phyloP scores from a whole-genome alignment of 108 stramenopile species.

The Cyclotella distinguenda region DNA sequence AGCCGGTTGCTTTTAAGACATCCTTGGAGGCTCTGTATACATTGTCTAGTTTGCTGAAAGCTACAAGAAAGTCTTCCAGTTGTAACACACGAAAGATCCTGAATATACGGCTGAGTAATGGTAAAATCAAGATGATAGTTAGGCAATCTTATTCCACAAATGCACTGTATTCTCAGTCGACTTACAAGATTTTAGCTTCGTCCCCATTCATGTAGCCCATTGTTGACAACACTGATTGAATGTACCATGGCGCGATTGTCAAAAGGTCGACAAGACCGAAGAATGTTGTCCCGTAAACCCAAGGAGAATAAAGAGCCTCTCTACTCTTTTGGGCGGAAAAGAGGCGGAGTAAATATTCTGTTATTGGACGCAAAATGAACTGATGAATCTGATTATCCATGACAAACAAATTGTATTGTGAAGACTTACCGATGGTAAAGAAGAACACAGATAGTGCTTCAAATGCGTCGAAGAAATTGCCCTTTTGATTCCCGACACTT shows the following conservation, averaged over 20 bases:
- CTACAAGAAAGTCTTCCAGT: constrained; percentile 86
- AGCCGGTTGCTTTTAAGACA: constrained; percentile 85
- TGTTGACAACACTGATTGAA: constrained; percentile 54
- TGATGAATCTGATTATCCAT: constrained; percentile 4
- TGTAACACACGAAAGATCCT: constrained; percentile 89
- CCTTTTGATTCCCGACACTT: constrained; percentile 63
- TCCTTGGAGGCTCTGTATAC: constrained; percentile 84
- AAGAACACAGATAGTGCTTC: constrained; percentile 81
- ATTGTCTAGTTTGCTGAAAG: constrained; percentile 91
- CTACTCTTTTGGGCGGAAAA: constrained; percentile 87
- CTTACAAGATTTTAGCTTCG: constrained; percentile 65
- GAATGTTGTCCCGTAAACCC: constrained; percentile 81
- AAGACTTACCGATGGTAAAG: constrained; percentile 61
- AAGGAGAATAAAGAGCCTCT: constrained; percentile 75
- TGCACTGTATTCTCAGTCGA: no score
- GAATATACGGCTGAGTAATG: constrained; percentile 53
- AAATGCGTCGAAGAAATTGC: constrained; percentile 79
- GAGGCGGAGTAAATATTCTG: constrained; percentile 73
- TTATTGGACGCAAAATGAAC: not conserved
- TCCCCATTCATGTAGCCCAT: constrained; percentile 57
- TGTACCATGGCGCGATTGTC: constrained; percentile 86
- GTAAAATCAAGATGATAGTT: not conserved
- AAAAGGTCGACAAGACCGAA: constrained; percentile 90
- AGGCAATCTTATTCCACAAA: not conserved
- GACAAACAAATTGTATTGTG: not conserved